A percentile compares a stretch with the other conserved stretches of the same genome.
phyloP scores from a whole-genome alignment of 2,329 filamentous ascomycete genomes.

The Colletotrichum tanaceti region DNA sequence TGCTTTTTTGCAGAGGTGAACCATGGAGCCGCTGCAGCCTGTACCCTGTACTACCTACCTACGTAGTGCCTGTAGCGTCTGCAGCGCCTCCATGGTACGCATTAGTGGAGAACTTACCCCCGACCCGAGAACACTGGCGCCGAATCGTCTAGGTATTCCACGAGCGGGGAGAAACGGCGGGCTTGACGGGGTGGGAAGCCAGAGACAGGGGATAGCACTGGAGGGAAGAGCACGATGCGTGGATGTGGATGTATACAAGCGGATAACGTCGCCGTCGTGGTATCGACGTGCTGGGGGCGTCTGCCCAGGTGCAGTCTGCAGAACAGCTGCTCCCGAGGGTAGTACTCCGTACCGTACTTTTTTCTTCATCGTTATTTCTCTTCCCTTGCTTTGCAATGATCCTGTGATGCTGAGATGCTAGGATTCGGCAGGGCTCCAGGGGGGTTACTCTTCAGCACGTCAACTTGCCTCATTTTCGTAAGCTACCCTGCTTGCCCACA shows the following conservation, averaged over 20 bases:
- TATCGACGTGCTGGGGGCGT: neutral
- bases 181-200: constrained; percentile 21
- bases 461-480: constrained; percentile 15
- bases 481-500: constrained; percentile 20
- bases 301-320: neutral
- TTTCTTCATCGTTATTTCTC: neutral
- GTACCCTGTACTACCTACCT: too few relatives aligned
- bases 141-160: constrained; percentile 40
- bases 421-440: constrained; percentile 10
- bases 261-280: neutral
- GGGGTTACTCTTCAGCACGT: constrained; percentile 19
- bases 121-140: constrained; percentile 31
- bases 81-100: constrained; percentile 30
- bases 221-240: neutral
- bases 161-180: constrained; percentile 29
- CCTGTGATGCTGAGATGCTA: neutral
- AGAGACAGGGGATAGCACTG: constrained; percentile 7
- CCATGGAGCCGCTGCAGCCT: constrained; percentile 29
- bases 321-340: constrained; percentile 3
- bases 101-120: constrained; percentile 26
- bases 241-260: neutral
- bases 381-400: neutral
- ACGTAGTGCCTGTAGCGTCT: constrained; percentile 23
- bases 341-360: neutral
- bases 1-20: constrained; percentile 19